A percentile compares a stretch with the other conserved stretches of the same genome.
phyloP scores from a whole-genome alignment of 1,284 basidiomycete genomes.

The Xerocomus nothofagi region DNA sequence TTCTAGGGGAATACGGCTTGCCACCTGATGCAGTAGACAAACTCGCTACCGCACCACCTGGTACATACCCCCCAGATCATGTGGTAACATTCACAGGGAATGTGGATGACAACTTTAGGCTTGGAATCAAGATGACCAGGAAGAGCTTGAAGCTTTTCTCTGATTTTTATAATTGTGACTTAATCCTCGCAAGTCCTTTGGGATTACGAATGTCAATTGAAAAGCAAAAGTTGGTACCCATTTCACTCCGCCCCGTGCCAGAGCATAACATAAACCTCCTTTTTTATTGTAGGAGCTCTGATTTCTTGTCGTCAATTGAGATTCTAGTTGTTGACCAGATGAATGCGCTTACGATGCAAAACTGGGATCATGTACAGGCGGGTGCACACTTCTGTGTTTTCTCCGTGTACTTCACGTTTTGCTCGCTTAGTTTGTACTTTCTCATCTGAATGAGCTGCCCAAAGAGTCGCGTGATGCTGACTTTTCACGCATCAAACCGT shows the following conservation, averaged over 20 bases:
- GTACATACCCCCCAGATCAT: constrained; percentile 88
- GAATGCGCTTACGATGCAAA: constrained; percentile 96
- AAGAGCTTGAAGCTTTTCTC: constrained; percentile 88
- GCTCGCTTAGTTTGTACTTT: constrained; percentile 73
- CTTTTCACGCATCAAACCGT: constrained; percentile 95
- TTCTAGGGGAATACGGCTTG: constrained; percentile 80
- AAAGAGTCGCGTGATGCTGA: constrained; percentile 92
- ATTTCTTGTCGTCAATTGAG: constrained; percentile 94
- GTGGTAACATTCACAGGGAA: constrained; percentile 96
- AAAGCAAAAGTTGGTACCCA: constrained; percentile 75
- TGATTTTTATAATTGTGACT: constrained; percentile 88
- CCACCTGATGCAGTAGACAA: constrained; percentile 84
- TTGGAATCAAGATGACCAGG: constrained; percentile 90
- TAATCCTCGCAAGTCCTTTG: constrained; percentile 92
- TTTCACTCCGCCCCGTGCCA: background rate
- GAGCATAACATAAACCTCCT: background rate
- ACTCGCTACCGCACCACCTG: constrained; percentile 67
- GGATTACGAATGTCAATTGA: constrained; percentile 92
- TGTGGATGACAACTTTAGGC: constrained; percentile 91
- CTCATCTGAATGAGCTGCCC: constrained; percentile 84
- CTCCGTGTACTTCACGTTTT: constrained; percentile 1
- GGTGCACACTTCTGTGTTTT: background rate
- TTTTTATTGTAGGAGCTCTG: constrained; percentile 60
- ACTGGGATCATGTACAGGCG: constrained; percentile 97
- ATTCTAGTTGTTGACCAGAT: constrained; percentile 91